phyloP scores from a whole-genome alignment of 78 protist genomes.

The Dictyostelium purpureum region DNA sequence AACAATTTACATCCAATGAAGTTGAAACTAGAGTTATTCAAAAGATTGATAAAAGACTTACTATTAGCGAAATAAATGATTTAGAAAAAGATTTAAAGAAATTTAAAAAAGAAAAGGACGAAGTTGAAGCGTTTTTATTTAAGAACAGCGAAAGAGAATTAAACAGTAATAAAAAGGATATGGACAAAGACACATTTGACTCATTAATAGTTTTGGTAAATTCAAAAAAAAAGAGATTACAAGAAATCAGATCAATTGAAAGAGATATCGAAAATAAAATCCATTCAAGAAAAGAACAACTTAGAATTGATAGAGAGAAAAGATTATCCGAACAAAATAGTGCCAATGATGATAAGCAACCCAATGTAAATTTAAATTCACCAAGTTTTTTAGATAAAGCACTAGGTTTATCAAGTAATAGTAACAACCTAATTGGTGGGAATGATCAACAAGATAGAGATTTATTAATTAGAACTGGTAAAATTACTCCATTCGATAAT shows the following conservation, averaged over 20 bases:
- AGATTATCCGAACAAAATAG: not conserved
- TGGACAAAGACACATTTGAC: not conserved
- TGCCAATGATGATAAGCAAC: not conserved
- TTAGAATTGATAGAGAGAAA: not conserved
- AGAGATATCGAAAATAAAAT: not conserved
- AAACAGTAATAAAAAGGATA: not conserved
- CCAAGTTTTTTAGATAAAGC: constrained; percentile 46
- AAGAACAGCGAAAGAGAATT: not conserved
- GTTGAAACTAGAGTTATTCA: constrained; percentile 41
- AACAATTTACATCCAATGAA: constrained; percentile 1
- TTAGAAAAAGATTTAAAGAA: not conserved
- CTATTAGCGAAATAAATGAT: constrained; percentile 16
- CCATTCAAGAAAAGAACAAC: not conserved
- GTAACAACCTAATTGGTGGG: too few relatives aligned
- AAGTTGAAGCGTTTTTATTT: constrained; percentile 1
- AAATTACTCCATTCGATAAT: constrained; percentile 60
- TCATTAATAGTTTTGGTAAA: constrained; percentile 6
- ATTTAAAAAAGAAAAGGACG: not conserved
- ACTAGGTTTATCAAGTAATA: constrained; percentile 23
- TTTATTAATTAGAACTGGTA: constrained; percentile 36
- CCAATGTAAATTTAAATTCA: not conserved
- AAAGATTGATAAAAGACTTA: constrained; percentile 16
- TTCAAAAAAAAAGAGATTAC: constrained; percentile 10
- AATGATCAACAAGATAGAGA: constrained; percentile 36
- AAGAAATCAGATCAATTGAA: not conserved